phyloP scores from a whole-genome alignment of 2,329 filamentous ascomycete genomes.

The Fusarium miscanthi region DNA sequence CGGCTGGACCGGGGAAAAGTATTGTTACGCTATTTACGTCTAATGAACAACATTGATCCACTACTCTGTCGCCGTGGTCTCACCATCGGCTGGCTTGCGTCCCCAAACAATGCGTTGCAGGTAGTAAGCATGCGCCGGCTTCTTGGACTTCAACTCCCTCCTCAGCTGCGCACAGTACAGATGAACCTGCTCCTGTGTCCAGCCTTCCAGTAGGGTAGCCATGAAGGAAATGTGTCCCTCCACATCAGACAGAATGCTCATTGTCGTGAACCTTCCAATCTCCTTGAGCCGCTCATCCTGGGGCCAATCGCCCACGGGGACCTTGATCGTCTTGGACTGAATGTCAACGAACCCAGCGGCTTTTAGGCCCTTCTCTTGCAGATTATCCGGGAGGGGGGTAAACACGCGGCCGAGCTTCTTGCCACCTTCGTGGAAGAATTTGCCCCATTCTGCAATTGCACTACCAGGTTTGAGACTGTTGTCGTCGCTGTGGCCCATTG shows the following conservation, averaged over 20 bases:
- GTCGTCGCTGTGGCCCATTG: conserved; percentile 46
- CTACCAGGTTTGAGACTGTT: conserved; percentile 44
- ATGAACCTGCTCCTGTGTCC: conserved; percentile 48
- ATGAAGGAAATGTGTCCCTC: conserved; percentile 51
- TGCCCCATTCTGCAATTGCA: conserved; percentile 42
- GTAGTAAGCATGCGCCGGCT: conserved; percentile 45
- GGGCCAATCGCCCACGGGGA: conserved; percentile 37
- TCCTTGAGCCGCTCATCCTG: conserved; percentile 29
- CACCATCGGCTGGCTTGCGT: conserved; percentile 23
- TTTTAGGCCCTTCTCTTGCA: conserved; percentile 36
- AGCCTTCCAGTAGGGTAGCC: conserved; percentile 50
- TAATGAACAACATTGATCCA: conserved; percentile 16
- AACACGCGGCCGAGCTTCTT: conserved; percentile 49
- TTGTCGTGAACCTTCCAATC: conserved; percentile 43
- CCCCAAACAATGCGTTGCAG: conserved; percentile 44
- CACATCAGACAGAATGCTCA: conserved; percentile 51
- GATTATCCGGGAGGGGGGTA: conserved; percentile 7
- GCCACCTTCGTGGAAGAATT: conserved; percentile 44
- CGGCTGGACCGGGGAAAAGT: conserved; percentile 26
- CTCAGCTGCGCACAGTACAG: conserved; percentile 50
- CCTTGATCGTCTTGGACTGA: conserved; percentile 36
- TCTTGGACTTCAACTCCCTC: conserved; percentile 44
- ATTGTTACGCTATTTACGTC: conserved; percentile 17
- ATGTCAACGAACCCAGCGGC: conserved; percentile 38
- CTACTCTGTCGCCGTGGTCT: background rate